These are phyloP conservation scores for Chalciporus sphaerocephalus DNA, from an alignment of 768 basidiomycete species.

Conservation along the genomic window DNA sequence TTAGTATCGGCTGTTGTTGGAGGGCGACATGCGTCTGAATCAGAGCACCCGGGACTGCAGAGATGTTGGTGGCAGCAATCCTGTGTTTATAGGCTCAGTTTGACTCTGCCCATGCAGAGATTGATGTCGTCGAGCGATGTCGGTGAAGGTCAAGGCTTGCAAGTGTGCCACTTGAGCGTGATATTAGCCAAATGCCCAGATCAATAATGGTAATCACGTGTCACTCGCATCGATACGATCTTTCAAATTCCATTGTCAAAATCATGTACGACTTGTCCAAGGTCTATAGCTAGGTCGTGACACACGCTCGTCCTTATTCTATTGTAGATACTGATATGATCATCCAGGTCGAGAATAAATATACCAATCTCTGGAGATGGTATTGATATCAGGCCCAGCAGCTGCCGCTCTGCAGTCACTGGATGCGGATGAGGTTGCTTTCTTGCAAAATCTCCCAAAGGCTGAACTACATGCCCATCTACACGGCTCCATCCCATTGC, in stretches of 20 bases:
- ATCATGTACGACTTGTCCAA: constrained; percentile 11
- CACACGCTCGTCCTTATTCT: not conserved
- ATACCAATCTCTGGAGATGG: not conserved
- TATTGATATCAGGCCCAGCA: constrained; percentile 29
- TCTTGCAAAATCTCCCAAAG: constrained; percentile 65
- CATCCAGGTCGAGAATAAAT: not conserved
- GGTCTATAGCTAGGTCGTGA: not conserved
- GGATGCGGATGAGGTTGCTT: constrained; percentile 45
- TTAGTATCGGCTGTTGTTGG: not conserved
- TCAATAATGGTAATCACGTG: not conserved
- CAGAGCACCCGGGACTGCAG: not conserved
- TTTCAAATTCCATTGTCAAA: too few relatives aligned
- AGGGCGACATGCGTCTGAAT: constrained; percentile 7
- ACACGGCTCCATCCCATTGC: constrained; percentile 77
- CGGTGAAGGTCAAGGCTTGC: not conserved
- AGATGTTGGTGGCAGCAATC: not conserved
- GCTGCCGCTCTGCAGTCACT: constrained; percentile 54
- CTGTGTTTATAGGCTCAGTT: not conserved
- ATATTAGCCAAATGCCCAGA: not conserved
- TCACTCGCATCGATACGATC: constrained; percentile 1
- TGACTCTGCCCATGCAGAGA: not conserved
- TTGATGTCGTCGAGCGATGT: not conserved
- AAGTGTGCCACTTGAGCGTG: not conserved
- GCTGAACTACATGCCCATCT: constrained; percentile 85
- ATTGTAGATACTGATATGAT: not conserved